phyloP scores from a whole-genome alignment of 352 stramenopile genomes.

The Globisporangium splendens region DNA sequence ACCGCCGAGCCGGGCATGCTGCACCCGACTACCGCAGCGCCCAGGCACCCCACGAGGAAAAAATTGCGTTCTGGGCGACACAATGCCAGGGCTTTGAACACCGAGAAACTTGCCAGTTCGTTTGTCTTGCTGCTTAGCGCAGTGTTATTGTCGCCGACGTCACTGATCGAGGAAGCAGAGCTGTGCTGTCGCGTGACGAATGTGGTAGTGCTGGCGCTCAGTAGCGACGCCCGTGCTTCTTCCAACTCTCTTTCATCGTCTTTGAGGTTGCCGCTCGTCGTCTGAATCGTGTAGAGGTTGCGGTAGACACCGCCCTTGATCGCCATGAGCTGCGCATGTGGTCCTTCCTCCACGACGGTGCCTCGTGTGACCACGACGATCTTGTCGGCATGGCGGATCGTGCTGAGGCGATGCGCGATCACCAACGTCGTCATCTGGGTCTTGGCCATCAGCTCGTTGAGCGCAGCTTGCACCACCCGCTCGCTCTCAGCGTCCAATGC shows the following conservation, averaged over 20 bases:
- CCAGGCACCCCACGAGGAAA: conserved; percentile 2
- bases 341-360: conserved; percentile 30
- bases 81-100: background rate
- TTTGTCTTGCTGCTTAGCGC: background rate
- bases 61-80: conserved; percentile 2
- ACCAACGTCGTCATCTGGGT: conserved; percentile 56
- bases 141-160: background rate
- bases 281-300: conserved; percentile 71
- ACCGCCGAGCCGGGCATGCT: conserved; percentile 31
- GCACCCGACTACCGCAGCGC: conserved; percentile 22
- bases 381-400: conserved; percentile 45
- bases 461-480: conserved; percentile 26
- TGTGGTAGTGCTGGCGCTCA: no score
- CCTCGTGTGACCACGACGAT: conserved; percentile 34
- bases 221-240: no score
- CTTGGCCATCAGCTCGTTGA: conserved; percentile 29
- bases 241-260: conserved; percentile 2
- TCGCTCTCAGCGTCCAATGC: conserved; percentile 34
- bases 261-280: background rate
- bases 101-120: background rate
- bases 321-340: conserved; percentile 30
- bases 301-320: conserved; percentile 75
- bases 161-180: background rate
- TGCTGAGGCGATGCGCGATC: conserved; percentile 48
- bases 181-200: background rate